phyloP scores from a whole-genome alignment of 2,329 filamentous ascomycete species.

The Colletotrichum chlorophyti region DNA sequence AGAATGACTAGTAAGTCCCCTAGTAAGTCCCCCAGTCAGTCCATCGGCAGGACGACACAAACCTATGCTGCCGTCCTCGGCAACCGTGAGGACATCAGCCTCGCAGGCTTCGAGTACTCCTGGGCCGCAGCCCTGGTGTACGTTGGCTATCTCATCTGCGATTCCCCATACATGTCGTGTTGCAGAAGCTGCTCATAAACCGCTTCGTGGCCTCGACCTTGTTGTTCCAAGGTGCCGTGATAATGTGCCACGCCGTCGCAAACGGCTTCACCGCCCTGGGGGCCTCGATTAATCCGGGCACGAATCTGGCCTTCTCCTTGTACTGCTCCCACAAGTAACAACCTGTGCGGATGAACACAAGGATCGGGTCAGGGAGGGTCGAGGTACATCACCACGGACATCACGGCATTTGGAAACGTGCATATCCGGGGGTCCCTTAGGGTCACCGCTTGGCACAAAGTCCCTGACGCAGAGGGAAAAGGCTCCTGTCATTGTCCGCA shows the following conservation, averaged over 20 bases:
- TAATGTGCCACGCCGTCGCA: slow-evolving; percentile 38
- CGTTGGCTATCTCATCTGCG: slow-evolving; percentile 66
- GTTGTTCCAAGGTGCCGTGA: slow-evolving; percentile 51
- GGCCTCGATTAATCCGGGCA: slow-evolving; percentile 46
- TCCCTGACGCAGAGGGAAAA: slow-evolving; percentile 68
- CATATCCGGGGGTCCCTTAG: slow-evolving; percentile 51
- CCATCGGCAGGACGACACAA: slow-evolving; percentile 14
- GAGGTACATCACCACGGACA: slow-evolving; percentile 62
- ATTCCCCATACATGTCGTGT: slow-evolving; percentile 64
- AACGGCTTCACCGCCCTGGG: slow-evolving; percentile 27
- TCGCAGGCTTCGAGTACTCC: slow-evolving; percentile 62
- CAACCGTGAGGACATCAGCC: slow-evolving; percentile 53
- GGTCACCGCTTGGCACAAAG: slow-evolving; percentile 62
- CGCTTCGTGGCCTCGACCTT: slow-evolving; percentile 32
- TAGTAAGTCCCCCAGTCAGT: too few relatives aligned
- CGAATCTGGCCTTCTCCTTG: slow-evolving; percentile 52
- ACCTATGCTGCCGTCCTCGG: slow-evolving; percentile 61
- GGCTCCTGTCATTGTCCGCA: slow-evolving; percentile 71
- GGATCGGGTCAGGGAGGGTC: slow-evolving; percentile 70
- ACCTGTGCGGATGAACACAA: slow-evolving; percentile 66
- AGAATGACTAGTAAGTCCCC: too few relatives aligned
- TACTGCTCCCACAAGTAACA: slow-evolving; percentile 62
- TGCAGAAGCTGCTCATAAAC: slow-evolving; percentile 49
- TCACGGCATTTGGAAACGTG: slow-evolving; percentile 62
- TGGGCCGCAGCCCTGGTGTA: slow-evolving; percentile 63